These are phyloP conservation scores for Ogataea trehaloabstinens DNA, from an alignment of 805 yeast genomes.

Conservation along the genomic window DNA sequence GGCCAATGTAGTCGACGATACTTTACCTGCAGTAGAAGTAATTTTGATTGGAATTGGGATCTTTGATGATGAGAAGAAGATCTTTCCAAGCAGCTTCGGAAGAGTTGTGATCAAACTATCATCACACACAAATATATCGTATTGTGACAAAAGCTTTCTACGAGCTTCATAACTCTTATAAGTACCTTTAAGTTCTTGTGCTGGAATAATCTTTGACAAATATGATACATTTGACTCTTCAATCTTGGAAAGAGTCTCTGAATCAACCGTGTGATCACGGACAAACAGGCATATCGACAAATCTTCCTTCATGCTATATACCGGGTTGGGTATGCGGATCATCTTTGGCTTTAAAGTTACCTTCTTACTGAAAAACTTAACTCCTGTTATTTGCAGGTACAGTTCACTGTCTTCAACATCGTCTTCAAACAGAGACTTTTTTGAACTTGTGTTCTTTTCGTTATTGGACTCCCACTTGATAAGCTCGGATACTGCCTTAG, in stretches of 20 bases:
- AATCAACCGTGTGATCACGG: constrained; percentile 55
- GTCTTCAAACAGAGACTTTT: constrained; percentile 57
- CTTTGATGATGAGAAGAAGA: constrained; percentile 61
- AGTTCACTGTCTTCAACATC: constrained; percentile 46
- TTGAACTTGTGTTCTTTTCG: constrained; percentile 30
- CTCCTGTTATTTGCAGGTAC: constrained; percentile 62
- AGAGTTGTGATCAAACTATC: constrained; percentile 75
- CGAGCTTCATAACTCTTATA: constrained; percentile 88
- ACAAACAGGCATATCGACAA: constrained; percentile 63
- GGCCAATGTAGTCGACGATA: constrained; percentile 49
- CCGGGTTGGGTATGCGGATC: constrained; percentile 46
- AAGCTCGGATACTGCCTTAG: constrained; percentile 64
- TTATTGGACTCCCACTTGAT: constrained; percentile 50
- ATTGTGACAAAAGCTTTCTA: constrained; percentile 65
- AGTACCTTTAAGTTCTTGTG: constrained; percentile 73
- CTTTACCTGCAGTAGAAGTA: constrained; percentile 21
- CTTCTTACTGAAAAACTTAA: constrained; percentile 61
- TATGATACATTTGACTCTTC: constrained; percentile 47
- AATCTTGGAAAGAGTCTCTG: constrained; percentile 42
- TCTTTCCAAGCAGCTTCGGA: constrained; percentile 82
- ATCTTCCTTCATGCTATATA: constrained; percentile 41
- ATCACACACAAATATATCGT: constrained; percentile 80
- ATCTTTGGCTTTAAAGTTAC: constrained; percentile 55
- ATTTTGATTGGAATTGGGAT: constrained; percentile 67
- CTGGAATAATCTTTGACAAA: constrained; percentile 58